phyloP scores from a whole-genome alignment of 169 alveolate species.

The Besnoitia besnoiti region DNA sequence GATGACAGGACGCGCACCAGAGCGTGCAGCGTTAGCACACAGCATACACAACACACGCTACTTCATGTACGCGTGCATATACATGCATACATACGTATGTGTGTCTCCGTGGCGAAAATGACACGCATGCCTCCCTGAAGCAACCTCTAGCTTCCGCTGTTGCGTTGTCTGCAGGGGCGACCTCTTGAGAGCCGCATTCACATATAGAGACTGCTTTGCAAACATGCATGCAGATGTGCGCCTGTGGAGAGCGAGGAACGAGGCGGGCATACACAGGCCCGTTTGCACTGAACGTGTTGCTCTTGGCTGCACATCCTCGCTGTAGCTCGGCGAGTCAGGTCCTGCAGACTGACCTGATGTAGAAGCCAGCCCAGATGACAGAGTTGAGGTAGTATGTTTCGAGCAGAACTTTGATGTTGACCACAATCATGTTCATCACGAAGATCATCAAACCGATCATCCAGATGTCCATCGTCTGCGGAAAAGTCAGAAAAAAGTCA shows the following conservation, averaged over 20 bases:
- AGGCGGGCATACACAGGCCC: not conserved
- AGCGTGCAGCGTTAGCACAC: not conserved
- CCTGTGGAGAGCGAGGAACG: not conserved
- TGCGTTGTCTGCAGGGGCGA: too few species aligned
- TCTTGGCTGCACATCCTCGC: not conserved
- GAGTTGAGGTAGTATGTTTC: constrained; percentile 31
- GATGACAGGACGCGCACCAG: not conserved
- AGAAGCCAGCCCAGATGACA: constrained; percentile 34
- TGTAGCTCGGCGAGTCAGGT: not conserved
- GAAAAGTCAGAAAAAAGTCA: not conserved
- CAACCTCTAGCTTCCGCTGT: too few species aligned
- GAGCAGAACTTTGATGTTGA: constrained; percentile 41
- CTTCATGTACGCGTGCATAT: not conserved
- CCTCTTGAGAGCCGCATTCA: too few species aligned
- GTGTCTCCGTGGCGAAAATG: not conserved
- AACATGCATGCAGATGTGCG: not conserved
- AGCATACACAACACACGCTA: not conserved
- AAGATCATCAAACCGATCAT: constrained; percentile 21
- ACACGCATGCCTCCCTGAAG: not conserved
- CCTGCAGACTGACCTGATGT: not conserved
- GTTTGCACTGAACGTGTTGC: too few species aligned
- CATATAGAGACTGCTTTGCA: not conserved
- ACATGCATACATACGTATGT: not conserved
- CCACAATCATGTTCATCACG: constrained; percentile 35
- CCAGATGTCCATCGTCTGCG: constrained; percentile 50